Evolutionary conservation across 2,329 filamentous ascomycete genomes (phyloP), one percentile per base, ranked within the genome.

Genomic region (Talaromyces marneffei): DNA sequence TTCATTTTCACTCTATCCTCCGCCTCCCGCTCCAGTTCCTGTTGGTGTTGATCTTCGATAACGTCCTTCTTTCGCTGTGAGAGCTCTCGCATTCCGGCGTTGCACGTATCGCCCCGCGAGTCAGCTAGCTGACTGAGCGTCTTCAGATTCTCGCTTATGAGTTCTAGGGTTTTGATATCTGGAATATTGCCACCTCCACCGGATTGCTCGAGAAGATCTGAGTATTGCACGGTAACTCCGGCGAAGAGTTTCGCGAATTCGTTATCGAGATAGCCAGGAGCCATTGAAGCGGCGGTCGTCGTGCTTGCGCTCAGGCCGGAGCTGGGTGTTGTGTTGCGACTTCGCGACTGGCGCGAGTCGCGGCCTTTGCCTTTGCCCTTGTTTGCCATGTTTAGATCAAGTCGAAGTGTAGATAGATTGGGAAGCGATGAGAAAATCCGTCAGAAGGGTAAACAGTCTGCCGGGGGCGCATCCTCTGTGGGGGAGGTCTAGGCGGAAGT

Each of bases 271-370:
- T 86, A 86, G 42, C 80, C 78, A 3, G 80, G 72, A n/a, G 72
- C 65, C 10, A 72, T 67, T n/a, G 46, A 59, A 16, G 66, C 61
- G 1, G 65, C 66, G 18, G 74, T 75, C 64, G 72, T 72, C 65
- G 66, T 73, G 63, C 79, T 78, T 39, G 78, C 75, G 63, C 80
- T 80, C 66, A 78, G 73, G 35, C 79, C 77, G 20, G 83, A 85
- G 64, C 82, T 81, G 20, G 85, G 85, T 3, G 85, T 87, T 16
- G 84, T 85, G 69, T 87, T 87, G 65, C 85, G 83, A 67, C 84
- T 87, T 64, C 81, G 80, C 54, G 83, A 83, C 42, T 78, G 79
- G 59, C 79, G 77, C 42, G 77, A 75, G 63, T 84, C 81, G 64
- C 79, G 80, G 53, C 75, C 78, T 69, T 84, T 84, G 50, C 78